Conservation (phyloP, 345 rosid species). For the Passiflora organensis region DNA sequence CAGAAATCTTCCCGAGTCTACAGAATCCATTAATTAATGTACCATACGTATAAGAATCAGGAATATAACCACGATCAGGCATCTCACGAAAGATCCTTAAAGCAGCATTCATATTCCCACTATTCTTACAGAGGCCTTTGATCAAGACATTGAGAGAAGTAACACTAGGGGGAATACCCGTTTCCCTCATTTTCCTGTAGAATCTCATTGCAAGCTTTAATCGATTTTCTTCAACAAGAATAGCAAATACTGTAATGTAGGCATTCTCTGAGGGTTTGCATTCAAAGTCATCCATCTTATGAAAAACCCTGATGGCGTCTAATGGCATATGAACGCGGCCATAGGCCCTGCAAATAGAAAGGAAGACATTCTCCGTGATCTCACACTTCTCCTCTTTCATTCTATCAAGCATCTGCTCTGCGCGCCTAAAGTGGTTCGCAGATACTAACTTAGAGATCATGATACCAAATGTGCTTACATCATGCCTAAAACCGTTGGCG, state of each 20-base stretch:
- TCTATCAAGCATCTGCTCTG: slow-evolving; percentile 62
- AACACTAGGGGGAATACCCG: slow-evolving; percentile 51
- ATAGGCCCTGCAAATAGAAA: slow-evolving; percentile 67
- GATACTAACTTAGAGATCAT: slow-evolving; percentile 67
- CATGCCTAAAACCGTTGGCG: slow-evolving; percentile 56
- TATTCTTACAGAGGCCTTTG: slow-evolving; percentile 73
- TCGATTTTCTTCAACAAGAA: slow-evolving; percentile 80
- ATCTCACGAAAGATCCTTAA: slow-evolving; percentile 69
- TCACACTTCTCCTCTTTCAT: slow-evolving; percentile 61
- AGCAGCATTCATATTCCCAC: slow-evolving; percentile 59
- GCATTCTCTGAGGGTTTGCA: slow-evolving; percentile 54
- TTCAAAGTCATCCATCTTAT: slow-evolving; percentile 57
- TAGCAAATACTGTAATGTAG: slow-evolving; percentile 51
- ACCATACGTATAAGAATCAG: slow-evolving; percentile 87
- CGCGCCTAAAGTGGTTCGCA: slow-evolving; percentile 56
- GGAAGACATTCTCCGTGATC: slow-evolving; percentile 53
- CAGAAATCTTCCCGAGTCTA: slow-evolving; percentile 49
- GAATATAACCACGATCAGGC: slow-evolving; percentile 60
- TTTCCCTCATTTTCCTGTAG: slow-evolving; percentile 63
- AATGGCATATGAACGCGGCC: slow-evolving; percentile 71
- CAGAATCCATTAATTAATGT: slow-evolving; percentile 84
- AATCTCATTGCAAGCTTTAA: slow-evolving; percentile 55
- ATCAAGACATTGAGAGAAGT: slow-evolving; percentile 79
- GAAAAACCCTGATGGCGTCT: slow-evolving; percentile 64
- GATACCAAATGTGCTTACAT: slow-evolving; percentile 43